phyloP scores from a whole-genome alignment of 2,329 filamentous ascomycete species.

The Juglanconis oblonga region DNA sequence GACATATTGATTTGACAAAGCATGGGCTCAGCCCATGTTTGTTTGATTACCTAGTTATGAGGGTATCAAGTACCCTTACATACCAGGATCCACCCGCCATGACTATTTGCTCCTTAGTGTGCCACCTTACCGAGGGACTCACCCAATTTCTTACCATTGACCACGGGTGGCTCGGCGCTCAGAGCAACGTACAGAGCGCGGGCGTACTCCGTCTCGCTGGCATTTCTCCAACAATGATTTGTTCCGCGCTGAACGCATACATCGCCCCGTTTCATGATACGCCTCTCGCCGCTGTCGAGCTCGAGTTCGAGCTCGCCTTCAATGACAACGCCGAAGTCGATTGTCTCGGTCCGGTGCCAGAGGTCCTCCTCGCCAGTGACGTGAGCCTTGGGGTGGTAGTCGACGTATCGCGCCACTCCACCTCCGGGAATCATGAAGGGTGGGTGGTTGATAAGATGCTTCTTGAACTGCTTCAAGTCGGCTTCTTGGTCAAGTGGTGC shows the following conservation, averaged over 20 bases:
- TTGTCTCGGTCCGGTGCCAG: slow-evolving; percentile 44
- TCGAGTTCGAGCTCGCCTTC: slow-evolving; percentile 25
- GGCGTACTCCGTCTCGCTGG: neutral
- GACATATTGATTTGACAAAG: too few species aligned
- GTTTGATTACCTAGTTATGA: too few species aligned
- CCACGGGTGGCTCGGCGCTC: too few species aligned
- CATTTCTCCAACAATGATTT: neutral
- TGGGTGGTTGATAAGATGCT: slow-evolving; percentile 20
- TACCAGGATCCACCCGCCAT: too few species aligned
- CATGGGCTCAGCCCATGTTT: too few species aligned
- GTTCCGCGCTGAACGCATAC: neutral
- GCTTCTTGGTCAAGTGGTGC: too few species aligned
- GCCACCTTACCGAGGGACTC: too few species aligned
- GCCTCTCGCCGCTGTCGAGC: slow-evolving; percentile 1
- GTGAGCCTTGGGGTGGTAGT: slow-evolving; percentile 37
- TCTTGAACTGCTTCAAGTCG: too few species aligned
- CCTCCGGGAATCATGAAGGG: slow-evolving; percentile 45
- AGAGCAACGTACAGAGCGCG: too few species aligned
- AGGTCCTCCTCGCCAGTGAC: slow-evolving; percentile 26
- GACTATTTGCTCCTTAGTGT: too few species aligned
- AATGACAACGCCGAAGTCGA: slow-evolving; percentile 48
- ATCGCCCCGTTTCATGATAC: neutral
- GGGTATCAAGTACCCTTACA: too few species aligned
- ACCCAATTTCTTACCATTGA: too few species aligned
- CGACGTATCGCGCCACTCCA: slow-evolving; percentile 41